Evolutionary conservation across 108 stramenopile genomes (phyloP).

Genomic region (Epithemia pelagica): DNA sequence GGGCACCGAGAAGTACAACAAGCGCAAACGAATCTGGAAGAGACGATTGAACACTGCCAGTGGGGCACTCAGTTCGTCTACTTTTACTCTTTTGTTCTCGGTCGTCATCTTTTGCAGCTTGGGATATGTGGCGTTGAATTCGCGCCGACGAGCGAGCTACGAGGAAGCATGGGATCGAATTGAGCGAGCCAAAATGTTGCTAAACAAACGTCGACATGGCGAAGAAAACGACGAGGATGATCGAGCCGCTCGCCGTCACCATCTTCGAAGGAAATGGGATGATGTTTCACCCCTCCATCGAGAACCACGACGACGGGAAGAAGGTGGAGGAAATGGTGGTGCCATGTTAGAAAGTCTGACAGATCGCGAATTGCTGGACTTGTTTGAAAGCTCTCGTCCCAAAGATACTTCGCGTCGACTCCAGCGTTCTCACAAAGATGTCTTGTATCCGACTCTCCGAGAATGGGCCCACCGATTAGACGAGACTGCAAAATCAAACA

Average conservation of each 20-base stretch:
- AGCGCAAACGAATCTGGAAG: not conserved
- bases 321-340: not conserved
- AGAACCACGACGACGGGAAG: too few species aligned
- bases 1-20: not conserved
- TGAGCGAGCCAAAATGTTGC: too few species aligned
- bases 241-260: too few species aligned
- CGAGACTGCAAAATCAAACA: not conserved
- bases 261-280: too few species aligned
- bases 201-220: too few species aligned
- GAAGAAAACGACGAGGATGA: too few species aligned
- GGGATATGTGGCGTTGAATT: too few species aligned
- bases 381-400: not conserved
- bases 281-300: too few species aligned
- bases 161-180: not conserved
- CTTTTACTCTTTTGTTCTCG: too few species aligned
- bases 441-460: not conserved
- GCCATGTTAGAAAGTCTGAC: not conserved
- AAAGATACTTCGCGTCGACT: not conserved
- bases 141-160: not conserved
- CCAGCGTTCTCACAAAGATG: not conserved
- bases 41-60: too few species aligned
- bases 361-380: not conserved
- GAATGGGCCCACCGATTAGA: not conserved
- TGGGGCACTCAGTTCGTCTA: too few species aligned
- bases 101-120: too few species aligned